Conservation (phyloP, 495 filamentous ascomycete species). For the Rusavskia elegans region DNA sequence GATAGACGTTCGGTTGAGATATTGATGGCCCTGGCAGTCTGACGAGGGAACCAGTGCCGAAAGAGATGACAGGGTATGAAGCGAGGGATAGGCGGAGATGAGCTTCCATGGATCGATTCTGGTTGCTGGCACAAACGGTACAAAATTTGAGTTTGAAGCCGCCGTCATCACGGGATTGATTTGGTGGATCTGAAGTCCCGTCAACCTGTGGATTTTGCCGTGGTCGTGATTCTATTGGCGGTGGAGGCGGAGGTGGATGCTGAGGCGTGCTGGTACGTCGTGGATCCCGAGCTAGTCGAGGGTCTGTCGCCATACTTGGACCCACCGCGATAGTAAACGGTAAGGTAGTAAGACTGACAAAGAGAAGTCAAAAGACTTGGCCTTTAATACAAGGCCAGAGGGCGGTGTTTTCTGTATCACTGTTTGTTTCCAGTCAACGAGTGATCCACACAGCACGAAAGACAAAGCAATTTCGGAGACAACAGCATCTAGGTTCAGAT, state of each 20-base stretch:
- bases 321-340: no score
- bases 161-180: constrained; percentile 16
- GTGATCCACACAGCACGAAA: no score
- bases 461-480: no score
- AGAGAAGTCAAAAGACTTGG: no score
- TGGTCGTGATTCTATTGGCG: constrained; percentile 24
- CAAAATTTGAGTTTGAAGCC: constrained; percentile 85
- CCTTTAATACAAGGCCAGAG: no score
- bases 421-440: no score
- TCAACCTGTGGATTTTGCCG: constrained; percentile 15
- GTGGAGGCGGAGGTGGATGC: constrained; percentile 36
- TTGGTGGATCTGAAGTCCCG: constrained; percentile 35
- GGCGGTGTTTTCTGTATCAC: no score
- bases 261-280: constrained; percentile 24
- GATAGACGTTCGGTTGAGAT: constrained; percentile 88
- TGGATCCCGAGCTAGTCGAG: constrained; percentile 32
- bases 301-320: constrained; percentile 38
- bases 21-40: constrained; percentile 86
- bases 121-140: constrained; percentile 95
- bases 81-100: constrained; percentile 77
- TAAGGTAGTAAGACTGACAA: no score
- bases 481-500: no score
- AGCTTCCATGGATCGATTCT: constrained; percentile 96
- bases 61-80: constrained; percentile 89
- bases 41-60: constrained; percentile 91